Evolutionary conservation across 352 stramenopile genomes (phyloP), one percentile per base, ranked within the genome.

Genomic region (Pythium aristosporum): DNA sequence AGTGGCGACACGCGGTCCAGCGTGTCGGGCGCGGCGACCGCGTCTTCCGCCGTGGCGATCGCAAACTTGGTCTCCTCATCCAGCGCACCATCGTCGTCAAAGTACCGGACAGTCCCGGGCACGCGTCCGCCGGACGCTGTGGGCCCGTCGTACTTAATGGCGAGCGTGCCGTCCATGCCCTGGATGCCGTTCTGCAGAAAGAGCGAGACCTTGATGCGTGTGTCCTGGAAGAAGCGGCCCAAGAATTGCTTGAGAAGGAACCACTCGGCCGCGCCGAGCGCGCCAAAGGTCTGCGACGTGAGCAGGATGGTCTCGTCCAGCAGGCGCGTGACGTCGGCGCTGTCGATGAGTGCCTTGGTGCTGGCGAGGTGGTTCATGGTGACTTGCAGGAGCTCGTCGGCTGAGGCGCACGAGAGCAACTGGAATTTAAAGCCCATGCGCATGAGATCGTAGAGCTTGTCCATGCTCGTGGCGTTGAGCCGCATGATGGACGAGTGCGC

Each of bases 341-440:
- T 63, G 58, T 91, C 77, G 32, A 94, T 74, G 50, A 96, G 83
- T 46, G 71, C 65, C 65, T 89, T 91, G 56, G 85, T 91, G 60
- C 80, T 88, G 15, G 73, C 59, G 30, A 96, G 64, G 52, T 96
- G 91, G 66, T 94, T 96, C 73, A 96, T 85, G 3, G 87, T 96
- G 25, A 97, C 84, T 39, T 96, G 80, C 7, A 97, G 66, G n/a
- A 96, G 71, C 49, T 97, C 85, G 41, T 94, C 82, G 3, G 89
- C 84, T 18, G 81, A 94, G 12, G 80, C 78, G 58, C 85, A 96
- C 9, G 74, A 80, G 23, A 97, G 54, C 5, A 96, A 59, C 63
- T 98, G 92, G 68, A 94, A 96, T 74, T 98, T 98, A 75, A 97
- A 96, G n/a, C 89, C 92, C 92, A 98, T 97, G 57, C 88, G 91